Evolutionary conservation across 768 basidiomycete species (phyloP), one percentile per base, ranked within the genome.

Genomic region (Macrolepiota dolichaula): DNA sequence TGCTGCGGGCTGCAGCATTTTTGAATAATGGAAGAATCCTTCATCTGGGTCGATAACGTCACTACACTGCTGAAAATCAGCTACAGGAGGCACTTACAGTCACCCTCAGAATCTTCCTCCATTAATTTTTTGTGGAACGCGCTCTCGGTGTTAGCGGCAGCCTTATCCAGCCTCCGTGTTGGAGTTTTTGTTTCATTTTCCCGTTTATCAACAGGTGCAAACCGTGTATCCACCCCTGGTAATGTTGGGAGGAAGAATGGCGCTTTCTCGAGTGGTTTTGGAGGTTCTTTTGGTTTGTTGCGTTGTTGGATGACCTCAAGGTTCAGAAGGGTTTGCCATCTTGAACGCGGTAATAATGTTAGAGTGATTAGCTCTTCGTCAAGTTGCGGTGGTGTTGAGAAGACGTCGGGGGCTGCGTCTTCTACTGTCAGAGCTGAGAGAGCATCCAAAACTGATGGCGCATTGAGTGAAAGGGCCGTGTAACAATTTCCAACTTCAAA

Each of bases 311-410:
- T 98, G 32, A 94, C 88, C 66, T 98, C 97, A 17, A 99, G 80
- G 69, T 97, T 97, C 60, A 99, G 80, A n/a, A 99, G 76, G 0
- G 97, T 96, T 73, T 97, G 94, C 97, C 97, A 99, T 67, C 91
- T 82, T 13, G 94, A 87, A 40, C 96, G 87, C 15, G 97, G 97
- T 42, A 98, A 80, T 24, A 96, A 79, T 5, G 96, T 96, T 19
- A 99, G 77, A 1, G 97, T 98, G 54, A 98, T 83, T n/a, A 99
- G 83, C 17, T 94, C 93, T 54, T 88, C 92, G 57, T 90, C 88
- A 5, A 98, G 77, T 70, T 96, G 93, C 27, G 89, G 85, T n/a
- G 93, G 94, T 5, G 93, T 92, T 19, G 86, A 85, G 74, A 92
- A 92, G 29, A 87, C 82, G 67, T 94, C 88, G 17, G 78, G 69